Evolutionary conservation across 345 rosid genomes (phyloP).

Genomic region (Physaria fendleri): DNA sequence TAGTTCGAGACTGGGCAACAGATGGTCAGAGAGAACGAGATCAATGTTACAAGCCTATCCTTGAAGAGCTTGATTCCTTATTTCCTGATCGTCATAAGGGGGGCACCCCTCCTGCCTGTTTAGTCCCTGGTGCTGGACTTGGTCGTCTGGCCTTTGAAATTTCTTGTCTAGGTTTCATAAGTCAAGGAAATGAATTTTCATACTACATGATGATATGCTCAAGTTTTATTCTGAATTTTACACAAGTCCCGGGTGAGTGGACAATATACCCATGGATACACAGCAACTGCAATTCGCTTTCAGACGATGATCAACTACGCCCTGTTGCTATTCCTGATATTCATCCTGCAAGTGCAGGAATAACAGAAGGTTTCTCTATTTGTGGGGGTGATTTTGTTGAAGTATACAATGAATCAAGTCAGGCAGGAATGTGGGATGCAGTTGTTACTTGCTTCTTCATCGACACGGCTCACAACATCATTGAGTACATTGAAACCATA

Average conservation of each 20-base stretch:
- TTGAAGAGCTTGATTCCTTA: conserved; percentile 76
- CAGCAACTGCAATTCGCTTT: conserved; percentile 90
- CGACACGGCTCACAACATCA: conserved; percentile 88
- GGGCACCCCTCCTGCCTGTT: conserved; percentile 80
- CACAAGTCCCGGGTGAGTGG: conserved; percentile 68
- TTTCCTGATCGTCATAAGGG: conserved; percentile 64
- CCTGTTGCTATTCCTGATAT: conserved; percentile 79
- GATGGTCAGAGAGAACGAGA: conserved; percentile 94
- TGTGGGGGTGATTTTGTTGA: conserved; percentile 99
- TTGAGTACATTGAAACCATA: conserved; percentile 90
- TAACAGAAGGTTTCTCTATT: conserved; percentile 97
- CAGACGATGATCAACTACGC: conserved; percentile 85
- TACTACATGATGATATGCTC: conserved; percentile 99
- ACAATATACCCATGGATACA: conserved; percentile 94
- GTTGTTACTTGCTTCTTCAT: conserved; percentile 95
- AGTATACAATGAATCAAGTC: conserved; percentile 77
- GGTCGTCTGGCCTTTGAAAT: conserved; percentile 96
- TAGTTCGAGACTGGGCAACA: conserved; percentile 97
- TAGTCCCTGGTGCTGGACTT: conserved; percentile 99
- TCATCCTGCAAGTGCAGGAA: conserved; percentile 98
- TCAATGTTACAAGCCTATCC: conserved; percentile 88
- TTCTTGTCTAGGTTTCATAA: conserved; percentile 78
- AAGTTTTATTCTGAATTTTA: conserved; percentile 83
- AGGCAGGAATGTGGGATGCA: conserved; percentile 88
- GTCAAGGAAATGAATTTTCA: conserved; percentile 99